Base-by-base conservation (phyloP, 2,329 filamentous ascomycete genomes). In the Fusarium hainanense region DNA sequence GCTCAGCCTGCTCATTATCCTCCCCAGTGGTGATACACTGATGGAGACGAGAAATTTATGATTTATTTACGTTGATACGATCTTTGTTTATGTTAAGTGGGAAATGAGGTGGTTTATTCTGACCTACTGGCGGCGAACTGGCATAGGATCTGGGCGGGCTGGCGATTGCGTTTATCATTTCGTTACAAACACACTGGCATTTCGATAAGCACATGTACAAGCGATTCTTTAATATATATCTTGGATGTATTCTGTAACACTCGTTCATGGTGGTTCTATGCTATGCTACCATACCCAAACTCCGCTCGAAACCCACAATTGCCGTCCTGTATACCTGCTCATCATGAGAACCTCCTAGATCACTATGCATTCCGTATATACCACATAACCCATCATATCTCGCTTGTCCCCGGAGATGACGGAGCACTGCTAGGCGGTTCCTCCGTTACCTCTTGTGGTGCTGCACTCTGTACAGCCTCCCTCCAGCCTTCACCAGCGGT, bases 401-500 rank as follows among this genome's bases (percentile, higher is more conserved):
- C 27, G 34, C 32, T 60, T 40, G 58, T 61, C 18, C 50, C 61
- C 13, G 71, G 69, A 4, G 71, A 75, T 7, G 58, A 63, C 3
- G 62, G 57, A 13, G 63, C 60, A 23, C 69, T 74, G 58, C 66
- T 70, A 18, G 64, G 58, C 11, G 61, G 43, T 21, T 48, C 61
- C 28, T n/a, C 63, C 16, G 43, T 34, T 11, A 57, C 69, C 34
- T 73, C 74, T 16, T 63, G 60, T 23, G 68, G 56, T 25, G 47
- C 34, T 41, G 12, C 37, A 18, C 34, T 64, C 30, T 73, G 73
- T 14, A 71, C 61, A 6, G 76, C 73, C 7, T 77, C 71, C 16
- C 77, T 76, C 84, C 84, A 85, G 5, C 69, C 71, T 14, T 78
- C 69, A 7, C 83, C 81, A 0, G 88, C 89, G 0, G 93, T 95